Percentiles rank a stretch among this genome's conserved stretches.
Conservation (phyloP, 2,329 filamentous ascomycete species). For the Pestalotiopsis sp. region DNA sequence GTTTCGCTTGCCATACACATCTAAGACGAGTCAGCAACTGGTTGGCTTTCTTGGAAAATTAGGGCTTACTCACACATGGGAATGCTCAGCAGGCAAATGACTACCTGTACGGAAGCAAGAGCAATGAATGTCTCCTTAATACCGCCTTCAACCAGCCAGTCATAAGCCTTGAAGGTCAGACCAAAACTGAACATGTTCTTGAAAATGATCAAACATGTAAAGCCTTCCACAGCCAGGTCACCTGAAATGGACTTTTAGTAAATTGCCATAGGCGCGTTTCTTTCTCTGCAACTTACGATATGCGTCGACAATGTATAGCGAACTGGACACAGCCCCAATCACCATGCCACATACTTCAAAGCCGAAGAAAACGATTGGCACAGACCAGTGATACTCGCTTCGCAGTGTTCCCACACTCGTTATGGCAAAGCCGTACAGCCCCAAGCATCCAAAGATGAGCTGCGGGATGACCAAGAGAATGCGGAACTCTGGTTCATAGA, state of each 20-base stretch:
- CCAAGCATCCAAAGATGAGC: constrained; percentile 73
- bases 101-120: constrained; percentile 76
- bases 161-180: constrained; percentile 79
- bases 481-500: constrained; percentile 91
- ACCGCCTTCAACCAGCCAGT: constrained; percentile 74
- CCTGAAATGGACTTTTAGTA: constrained; percentile 34
- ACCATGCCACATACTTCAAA: constrained; percentile 90
- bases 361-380: constrained; percentile 79
- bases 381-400: constrained; percentile 65
- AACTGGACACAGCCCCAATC: constrained; percentile 81
- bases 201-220: constrained; percentile 88
- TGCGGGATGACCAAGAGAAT: constrained; percentile 82
- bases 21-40: constrained; percentile 39
- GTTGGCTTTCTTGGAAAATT: constrained; percentile 8
- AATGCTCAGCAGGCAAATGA: constrained; percentile 71
- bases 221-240: constrained; percentile 81
- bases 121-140: constrained; percentile 64
- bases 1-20: constrained; percentile 77
- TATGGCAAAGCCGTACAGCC: constrained; percentile 82
- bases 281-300: constrained; percentile 63
- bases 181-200: constrained; percentile 93
- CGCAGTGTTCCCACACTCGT: constrained; percentile 61
- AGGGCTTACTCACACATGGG: constrained; percentile 68
- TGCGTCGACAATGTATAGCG: constrained; percentile 88
- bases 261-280: constrained; percentile 7